Conservation (phyloP, 768 basidiomycete genomes). For the Macrolepiota fuliginosa region DNA sequence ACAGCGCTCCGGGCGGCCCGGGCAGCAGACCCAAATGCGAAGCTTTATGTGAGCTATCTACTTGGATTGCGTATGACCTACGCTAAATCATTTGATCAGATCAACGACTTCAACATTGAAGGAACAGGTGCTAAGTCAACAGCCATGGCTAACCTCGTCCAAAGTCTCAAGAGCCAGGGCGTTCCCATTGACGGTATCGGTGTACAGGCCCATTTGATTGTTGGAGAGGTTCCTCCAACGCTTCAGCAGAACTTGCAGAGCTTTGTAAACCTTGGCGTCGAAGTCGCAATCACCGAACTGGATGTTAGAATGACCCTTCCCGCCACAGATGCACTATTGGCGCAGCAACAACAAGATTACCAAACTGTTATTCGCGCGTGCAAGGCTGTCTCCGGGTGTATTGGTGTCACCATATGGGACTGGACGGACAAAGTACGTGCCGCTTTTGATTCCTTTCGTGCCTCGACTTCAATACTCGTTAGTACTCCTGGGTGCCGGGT, state of each 20-base stretch:
- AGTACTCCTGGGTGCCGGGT: conserved; percentile 40
- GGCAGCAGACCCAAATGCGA: conserved; percentile 51
- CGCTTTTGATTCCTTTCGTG: neutral
- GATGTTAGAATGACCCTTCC: conserved; percentile 60
- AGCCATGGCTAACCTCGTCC: conserved; percentile 50
- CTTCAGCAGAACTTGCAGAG: conserved; percentile 45
- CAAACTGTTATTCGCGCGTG: conserved; percentile 51
- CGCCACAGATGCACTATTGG: conserved; percentile 41
- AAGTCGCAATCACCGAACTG: conserved; percentile 64
- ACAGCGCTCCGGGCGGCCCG: conserved; percentile 53
- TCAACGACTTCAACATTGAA: conserved; percentile 43
- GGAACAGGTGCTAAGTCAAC: conserved; percentile 50
- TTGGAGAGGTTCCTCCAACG: conserved; percentile 48
- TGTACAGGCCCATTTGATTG: conserved; percentile 55
- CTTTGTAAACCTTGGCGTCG: conserved; percentile 57
- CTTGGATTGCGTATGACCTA: neutral
- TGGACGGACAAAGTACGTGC: conserved; percentile 35
- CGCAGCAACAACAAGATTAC: conserved; percentile 56
- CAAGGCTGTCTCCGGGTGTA: conserved; percentile 35
- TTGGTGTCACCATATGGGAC: conserved; percentile 45
- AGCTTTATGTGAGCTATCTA: conserved; percentile 45
- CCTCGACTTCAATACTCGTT: neutral
- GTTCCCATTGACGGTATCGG: conserved; percentile 59
- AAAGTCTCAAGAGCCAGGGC: conserved; percentile 37
- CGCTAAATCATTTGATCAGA: conserved; percentile 16